These are phyloP conservation scores for Cystobasidium ongulense DNA, from an alignment of 768 basidiomycete genomes.

Conservation along the genomic window DNA sequence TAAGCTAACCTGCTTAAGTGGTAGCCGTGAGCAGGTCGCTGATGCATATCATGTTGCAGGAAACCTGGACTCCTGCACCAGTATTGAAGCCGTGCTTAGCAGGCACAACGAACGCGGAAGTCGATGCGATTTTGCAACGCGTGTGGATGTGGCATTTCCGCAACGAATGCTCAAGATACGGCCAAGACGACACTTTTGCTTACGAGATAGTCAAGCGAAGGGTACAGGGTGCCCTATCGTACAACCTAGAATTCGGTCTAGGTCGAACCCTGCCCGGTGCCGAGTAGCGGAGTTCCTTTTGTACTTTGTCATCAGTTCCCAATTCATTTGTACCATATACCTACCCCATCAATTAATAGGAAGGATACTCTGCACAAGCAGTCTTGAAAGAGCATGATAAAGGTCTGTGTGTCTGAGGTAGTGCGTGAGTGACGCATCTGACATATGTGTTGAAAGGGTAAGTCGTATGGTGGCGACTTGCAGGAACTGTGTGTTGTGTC, in stretches of 20 bases:
- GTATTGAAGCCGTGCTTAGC: neutral
- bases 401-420: too few species aligned
- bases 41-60: neutral
- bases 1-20: neutral
- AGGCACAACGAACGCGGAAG: neutral
- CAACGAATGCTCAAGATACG: neutral
- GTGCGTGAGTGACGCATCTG: too few species aligned
- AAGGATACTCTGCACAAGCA: too few species aligned
- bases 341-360: too few species aligned
- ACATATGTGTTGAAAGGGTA: too few species aligned
- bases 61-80: neutral
- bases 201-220: neutral
- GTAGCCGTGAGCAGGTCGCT: neutral
- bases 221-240: neutral
- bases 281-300: too few species aligned
- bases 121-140: neutral
- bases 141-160: neutral
- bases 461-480: too few species aligned
- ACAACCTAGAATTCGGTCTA: neutral
- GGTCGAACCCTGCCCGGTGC: neutral
- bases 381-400: too few species aligned
- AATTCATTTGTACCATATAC: too few species aligned
- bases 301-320: too few species aligned
- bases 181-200: neutral
- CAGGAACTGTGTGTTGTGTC: too few species aligned